phyloP scores from a whole-genome alignment of 495 filamentous ascomycete genomes.

The Podospora pseudoanserina region DNA sequence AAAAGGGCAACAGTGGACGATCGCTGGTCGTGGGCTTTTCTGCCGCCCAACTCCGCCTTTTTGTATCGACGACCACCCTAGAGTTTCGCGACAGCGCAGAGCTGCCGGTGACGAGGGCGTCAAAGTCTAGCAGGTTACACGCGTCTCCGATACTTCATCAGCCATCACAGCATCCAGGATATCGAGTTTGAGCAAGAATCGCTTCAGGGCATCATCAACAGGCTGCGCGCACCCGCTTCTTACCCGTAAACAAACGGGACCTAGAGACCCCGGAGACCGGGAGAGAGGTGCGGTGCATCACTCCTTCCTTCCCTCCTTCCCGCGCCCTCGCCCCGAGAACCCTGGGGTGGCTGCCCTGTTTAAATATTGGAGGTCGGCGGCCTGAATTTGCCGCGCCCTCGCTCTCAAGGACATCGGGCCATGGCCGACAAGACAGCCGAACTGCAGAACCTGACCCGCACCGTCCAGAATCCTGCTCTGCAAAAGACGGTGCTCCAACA shows the following conservation, averaged over 20 bases:
- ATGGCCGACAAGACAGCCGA: constrained; percentile 29
- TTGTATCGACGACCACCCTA: constrained; percentile 20
- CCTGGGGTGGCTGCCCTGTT: background rate
- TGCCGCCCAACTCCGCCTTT: constrained; percentile 31
- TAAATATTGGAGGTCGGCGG: background rate
- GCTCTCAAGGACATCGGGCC: constrained; percentile 6
- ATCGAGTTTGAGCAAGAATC: background rate
- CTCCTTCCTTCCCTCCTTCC: background rate
- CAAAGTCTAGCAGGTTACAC: background rate
- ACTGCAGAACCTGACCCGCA: constrained; percentile 37
- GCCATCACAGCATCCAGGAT: background rate
- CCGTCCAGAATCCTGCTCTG: constrained; percentile 31
- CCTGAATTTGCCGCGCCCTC: background rate
- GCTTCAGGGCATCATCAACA: background rate
- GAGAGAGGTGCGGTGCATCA: background rate
- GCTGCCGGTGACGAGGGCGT: background rate
- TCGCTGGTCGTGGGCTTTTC: constrained; percentile 16
- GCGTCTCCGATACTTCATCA: background rate
- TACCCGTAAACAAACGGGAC: background rate
- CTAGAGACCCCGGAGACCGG: background rate
- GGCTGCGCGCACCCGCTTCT: background rate
- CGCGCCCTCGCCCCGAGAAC: background rate
- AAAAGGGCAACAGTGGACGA: constrained; percentile 16
- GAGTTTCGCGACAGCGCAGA: background rate
- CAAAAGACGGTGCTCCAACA: constrained; percentile 70